Evolutionary conservation across 2,329 filamentous ascomycete species (phyloP).

Genomic region (Helminthosporium solani): DNA sequence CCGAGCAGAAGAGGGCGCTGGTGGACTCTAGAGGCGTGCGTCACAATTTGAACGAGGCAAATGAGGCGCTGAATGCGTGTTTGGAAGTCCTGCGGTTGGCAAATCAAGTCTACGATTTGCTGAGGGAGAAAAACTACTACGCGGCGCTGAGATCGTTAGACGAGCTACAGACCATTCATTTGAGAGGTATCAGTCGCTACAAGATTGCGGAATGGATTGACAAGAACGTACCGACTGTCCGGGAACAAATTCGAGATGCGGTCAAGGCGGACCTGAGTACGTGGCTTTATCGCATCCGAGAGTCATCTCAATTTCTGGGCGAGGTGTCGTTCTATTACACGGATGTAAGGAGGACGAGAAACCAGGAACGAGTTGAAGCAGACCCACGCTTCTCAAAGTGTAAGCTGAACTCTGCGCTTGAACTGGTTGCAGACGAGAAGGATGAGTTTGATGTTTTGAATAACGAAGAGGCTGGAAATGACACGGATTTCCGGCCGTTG

Average conservation of each 20-base stretch:
- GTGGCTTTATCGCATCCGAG: conserved; percentile 91
- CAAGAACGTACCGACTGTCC: conserved; percentile 88
- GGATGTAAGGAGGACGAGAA: conserved; percentile 77
- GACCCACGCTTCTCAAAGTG: conserved; percentile 77
- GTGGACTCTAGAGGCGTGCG: conserved; percentile 90
- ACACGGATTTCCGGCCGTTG: conserved; percentile 90
- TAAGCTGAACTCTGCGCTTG: conserved; percentile 92
- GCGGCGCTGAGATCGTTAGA: conserved; percentile 90
- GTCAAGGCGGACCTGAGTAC: conserved; percentile 97
- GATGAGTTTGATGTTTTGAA: conserved; percentile 95
- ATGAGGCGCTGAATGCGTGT: conserved; percentile 83
- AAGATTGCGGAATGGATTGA: conserved; percentile 95
- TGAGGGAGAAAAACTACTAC: conserved; percentile 93
- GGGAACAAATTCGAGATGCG: conserved; percentile 89
- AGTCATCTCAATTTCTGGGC: conserved; percentile 92
- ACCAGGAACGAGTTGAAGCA: conserved; percentile 77
- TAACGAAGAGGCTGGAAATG: conserved; percentile 77
- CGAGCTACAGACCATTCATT: conserved; percentile 92
- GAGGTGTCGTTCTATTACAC: conserved; percentile 98
- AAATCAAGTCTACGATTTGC: conserved; percentile 89
- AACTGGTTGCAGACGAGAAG: conserved; percentile 89
- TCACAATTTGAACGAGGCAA: conserved; percentile 93
- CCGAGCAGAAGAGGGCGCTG: conserved; percentile 88
- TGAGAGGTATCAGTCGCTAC: conserved; percentile 92
- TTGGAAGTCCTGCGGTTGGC: conserved; percentile 88